Evolutionary conservation across 371 early-diverging fungal species (phyloP), one percentile per base, ranked within the genome.

Genomic region (Mucor piriformis): DNA sequence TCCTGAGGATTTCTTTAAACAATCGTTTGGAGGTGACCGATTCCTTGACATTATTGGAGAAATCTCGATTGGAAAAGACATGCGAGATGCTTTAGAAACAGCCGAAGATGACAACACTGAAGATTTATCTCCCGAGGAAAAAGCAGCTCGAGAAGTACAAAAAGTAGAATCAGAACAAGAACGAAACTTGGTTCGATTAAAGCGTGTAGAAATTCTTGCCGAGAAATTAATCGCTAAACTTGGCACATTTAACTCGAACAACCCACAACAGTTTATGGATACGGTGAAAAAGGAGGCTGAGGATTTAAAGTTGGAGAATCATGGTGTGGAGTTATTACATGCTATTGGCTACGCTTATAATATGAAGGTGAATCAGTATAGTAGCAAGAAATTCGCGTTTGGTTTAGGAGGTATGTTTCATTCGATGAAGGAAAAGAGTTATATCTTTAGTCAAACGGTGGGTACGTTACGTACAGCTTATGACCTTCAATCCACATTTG

Each of bases 1-100:
- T 64, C 95, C 98, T 5, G 88, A 91, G 57, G 90, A 89, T 42
- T 96, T 98, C 83, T 98, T 98, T 81, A 88, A 86, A 65, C 89
- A 92, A 74, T 89, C 93, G 48, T 98, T 97, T 84, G 96, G 96
- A 50, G 97, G 96, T 25, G 97, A 95, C 67, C 86, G 89, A 40
- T 98, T 98, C 77, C 88, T 87, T 8, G 92, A 93, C 72, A 88
- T 96, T 64, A 95, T 98, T 76, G 98, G 98, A 33, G 97, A 97
- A 64, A 92, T 98, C 34, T 93, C 92, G 13, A 93, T 98, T 50
- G 95, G 94, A 24, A 79, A 85, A 37, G 95, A 96, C 57, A 92
- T 98, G 80, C 83, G 84, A 37, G 90, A 92, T 47, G 92, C 92
- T 20, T 69, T 92, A 63, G 85, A 81, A 52, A 82, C 76, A 13